phyloP scores from a whole-genome alignment of 2,329 filamentous ascomycete genomes.

The Cercospora beticola region DNA sequence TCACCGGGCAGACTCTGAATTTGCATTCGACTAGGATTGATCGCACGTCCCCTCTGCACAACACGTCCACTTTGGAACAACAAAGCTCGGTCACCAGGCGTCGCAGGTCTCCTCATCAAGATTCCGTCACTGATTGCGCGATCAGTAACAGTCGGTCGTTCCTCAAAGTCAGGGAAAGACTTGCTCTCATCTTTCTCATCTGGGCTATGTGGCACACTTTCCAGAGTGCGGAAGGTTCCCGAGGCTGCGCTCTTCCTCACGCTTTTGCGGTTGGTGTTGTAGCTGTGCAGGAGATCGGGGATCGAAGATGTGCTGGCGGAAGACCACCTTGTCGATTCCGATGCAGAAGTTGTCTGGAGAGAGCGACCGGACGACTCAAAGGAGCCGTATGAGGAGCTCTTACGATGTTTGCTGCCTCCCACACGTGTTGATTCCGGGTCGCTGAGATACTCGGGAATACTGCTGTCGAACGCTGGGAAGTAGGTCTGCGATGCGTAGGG shows the following conservation, averaged over 20 bases:
- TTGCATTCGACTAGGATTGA: conserved; percentile 12
- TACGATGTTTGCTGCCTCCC: conserved; percentile 26
- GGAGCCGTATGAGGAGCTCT: conserved; percentile 33
- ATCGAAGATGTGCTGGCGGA: conserved; percentile 31
- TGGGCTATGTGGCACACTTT: conserved; percentile 30
- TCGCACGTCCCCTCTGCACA: conserved; percentile 27
- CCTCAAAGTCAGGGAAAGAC: background rate
- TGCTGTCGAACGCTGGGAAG: conserved; percentile 25
- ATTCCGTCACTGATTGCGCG: conserved; percentile 13
- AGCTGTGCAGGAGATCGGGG: conserved; percentile 34
- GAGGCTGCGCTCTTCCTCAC: conserved; percentile 11
- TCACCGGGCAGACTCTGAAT: conserved; percentile 11
- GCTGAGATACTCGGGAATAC: conserved; percentile 28
- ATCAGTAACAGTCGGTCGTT: conserved; percentile 5
- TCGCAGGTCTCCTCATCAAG: conserved; percentile 28
- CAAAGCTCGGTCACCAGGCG: conserved; percentile 29
- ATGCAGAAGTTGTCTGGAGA: conserved; percentile 14
- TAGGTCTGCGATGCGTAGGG: conserved; percentile 18
- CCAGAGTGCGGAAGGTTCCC: conserved; percentile 25
- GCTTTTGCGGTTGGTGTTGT: conserved; percentile 23
- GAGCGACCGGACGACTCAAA: conserved; percentile 29
- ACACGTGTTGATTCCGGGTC: conserved; percentile 30
- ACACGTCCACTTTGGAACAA: conserved; percentile 31
- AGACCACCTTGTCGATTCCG: conserved; percentile 32
- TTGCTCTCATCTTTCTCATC: conserved; percentile 14